phyloP scores from a whole-genome alignment of 2,329 filamentous ascomycete species.

The Neopestalotiopsis sp. region DNA sequence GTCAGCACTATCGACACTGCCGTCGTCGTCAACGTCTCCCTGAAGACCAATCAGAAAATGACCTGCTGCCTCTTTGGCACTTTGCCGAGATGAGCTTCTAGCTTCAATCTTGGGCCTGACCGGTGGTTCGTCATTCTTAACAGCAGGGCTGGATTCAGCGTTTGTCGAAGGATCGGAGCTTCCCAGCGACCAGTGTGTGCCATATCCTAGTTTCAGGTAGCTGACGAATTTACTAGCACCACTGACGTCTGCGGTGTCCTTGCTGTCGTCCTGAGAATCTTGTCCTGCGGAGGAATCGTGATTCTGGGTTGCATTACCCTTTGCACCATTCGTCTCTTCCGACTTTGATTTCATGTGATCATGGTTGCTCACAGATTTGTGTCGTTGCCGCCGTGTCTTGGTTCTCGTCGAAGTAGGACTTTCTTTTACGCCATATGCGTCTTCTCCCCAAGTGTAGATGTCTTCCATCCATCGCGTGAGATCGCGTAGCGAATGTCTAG shows the following conservation, averaged over 20 bases:
- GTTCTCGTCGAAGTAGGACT: constrained; percentile 73
- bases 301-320: constrained; percentile 19
- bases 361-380: constrained; percentile 30
- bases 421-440: constrained; percentile 84
- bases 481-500: constrained; percentile 72
- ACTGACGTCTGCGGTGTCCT: constrained; percentile 39
- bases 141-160: constrained; percentile 24
- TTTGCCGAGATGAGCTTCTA: constrained; percentile 19
- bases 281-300: constrained; percentile 18
- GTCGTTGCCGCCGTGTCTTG: constrained; percentile 45
- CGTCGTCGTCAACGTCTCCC: constrained; percentile 64
- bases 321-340: constrained; percentile 13
- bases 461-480: constrained; percentile 88
- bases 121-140: constrained; percentile 21
- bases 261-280: constrained; percentile 17
- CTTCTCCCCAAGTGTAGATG: constrained; percentile 81
- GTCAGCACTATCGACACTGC: constrained; percentile 33
- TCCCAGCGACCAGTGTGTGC: constrained; percentile 67
- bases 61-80: constrained; percentile 37
- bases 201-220: constrained; percentile 71
- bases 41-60: constrained; percentile 72
- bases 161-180: constrained; percentile 23
- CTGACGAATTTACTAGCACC: constrained; percentile 63
- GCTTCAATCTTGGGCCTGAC: constrained; percentile 11
- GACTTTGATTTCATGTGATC: constrained; percentile 14